A percentile compares a stretch with the other conserved stretches of the same genome.
These are phyloP conservation scores for Debaryomyces robertsiae DNA, from an alignment of 1,139 yeast species.

Conservation along the genomic window DNA sequence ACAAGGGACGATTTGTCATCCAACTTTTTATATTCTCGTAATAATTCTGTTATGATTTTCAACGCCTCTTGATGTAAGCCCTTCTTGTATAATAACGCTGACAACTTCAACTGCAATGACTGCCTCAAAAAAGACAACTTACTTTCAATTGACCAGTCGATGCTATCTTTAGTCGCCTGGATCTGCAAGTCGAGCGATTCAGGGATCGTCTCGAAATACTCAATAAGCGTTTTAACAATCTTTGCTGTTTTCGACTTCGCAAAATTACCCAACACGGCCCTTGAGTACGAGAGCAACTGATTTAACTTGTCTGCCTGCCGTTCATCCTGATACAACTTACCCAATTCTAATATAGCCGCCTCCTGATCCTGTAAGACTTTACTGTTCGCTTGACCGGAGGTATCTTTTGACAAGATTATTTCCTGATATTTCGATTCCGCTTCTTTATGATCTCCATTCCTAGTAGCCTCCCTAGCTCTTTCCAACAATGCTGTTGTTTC, in stretches of 20 bases:
- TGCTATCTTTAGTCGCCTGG: constrained; percentile 71
- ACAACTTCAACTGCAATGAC: constrained; percentile 79
- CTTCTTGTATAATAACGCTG: constrained; percentile 70
- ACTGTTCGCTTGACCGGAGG: constrained; percentile 26
- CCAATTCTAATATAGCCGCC: constrained; percentile 62
- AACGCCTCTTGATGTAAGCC: constrained; percentile 72
- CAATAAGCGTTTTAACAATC: constrained; percentile 75
- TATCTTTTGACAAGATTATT: constrained; percentile 39
- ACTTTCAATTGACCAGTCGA: constrained; percentile 83
- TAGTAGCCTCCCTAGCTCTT: constrained; percentile 60
- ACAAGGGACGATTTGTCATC: constrained; percentile 95
- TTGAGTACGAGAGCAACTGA: constrained; percentile 67
- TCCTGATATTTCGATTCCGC: constrained; percentile 62
- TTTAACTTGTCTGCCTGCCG: constrained; percentile 54
- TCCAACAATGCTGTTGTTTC: constrained; percentile 38
- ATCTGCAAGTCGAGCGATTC: constrained; percentile 74
- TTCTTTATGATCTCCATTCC: constrained; percentile 45
- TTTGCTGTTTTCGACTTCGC: constrained; percentile 97
- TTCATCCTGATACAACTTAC: constrained; percentile 53
- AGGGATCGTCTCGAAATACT: constrained; percentile 70
- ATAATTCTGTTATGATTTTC: constrained; percentile 66
- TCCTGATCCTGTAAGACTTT: constrained; percentile 55
- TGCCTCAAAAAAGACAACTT: constrained; percentile 90
- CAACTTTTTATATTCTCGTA: constrained; percentile 84
- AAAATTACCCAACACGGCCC: constrained; percentile 67